These are phyloP conservation scores for Elongisporangium undulatum DNA, from an alignment of 352 stramenopile species.

Conservation along the genomic window DNA sequence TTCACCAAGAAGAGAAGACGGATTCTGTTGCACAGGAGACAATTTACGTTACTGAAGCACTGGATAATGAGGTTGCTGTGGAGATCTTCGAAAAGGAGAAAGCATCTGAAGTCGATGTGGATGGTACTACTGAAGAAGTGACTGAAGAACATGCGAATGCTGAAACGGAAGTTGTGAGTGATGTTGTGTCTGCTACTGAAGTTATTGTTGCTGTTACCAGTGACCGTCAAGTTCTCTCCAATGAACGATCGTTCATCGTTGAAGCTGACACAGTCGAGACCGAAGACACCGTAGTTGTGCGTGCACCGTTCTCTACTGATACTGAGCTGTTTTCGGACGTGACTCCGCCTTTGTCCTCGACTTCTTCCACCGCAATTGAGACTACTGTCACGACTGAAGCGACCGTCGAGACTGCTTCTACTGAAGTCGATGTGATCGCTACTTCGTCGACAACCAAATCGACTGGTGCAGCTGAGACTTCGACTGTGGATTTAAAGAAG, in stretches of 20 bases:
- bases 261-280: slow-evolving; percentile 53
- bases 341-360: slow-evolving; percentile 1
- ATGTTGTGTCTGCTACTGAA: background rate
- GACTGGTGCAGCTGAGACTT: slow-evolving; percentile 11
- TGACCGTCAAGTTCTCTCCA: slow-evolving; percentile 53
- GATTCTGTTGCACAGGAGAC: background rate
- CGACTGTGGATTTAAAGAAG: slow-evolving; percentile 4
- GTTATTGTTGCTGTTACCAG: background rate
- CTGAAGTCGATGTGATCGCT: background rate
- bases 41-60: background rate
- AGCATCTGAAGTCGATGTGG: slow-evolving; percentile 1
- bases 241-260: slow-evolving; percentile 64
- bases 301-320: slow-evolving; percentile 48
- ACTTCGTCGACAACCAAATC: slow-evolving; percentile 8
- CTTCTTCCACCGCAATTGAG: slow-evolving; percentile 5
- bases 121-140: slow-evolving; percentile 7
- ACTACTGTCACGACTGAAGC: background rate
- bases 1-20: background rate
- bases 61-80: background rate
- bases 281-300: slow-evolving; percentile 59
- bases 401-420: background rate
- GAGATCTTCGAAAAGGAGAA: background rate
- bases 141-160: slow-evolving; percentile 4
- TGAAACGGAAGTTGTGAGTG: slow-evolving; percentile 2
- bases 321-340: slow-evolving; percentile 9